Evolutionary conservation across 768 basidiomycete species (phyloP).

Genomic region (Gymnopilus junonius): DNA sequence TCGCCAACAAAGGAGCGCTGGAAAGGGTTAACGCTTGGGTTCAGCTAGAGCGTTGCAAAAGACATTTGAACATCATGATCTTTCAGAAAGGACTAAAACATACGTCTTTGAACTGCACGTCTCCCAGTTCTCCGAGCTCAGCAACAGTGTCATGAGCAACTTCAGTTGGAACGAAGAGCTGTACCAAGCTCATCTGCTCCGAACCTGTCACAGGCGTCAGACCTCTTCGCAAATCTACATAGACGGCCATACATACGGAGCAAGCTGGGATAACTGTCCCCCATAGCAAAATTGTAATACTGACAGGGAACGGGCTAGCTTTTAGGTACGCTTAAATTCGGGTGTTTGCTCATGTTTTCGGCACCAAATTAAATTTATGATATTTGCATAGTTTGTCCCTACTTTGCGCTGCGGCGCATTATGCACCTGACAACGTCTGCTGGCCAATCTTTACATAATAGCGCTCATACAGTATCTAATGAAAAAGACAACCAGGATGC

Average conservation of each 20-base stretch:
- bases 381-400: no score
- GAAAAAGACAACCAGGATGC: no score
- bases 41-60: constrained; percentile 64
- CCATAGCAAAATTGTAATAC: constrained; percentile 50
- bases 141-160: constrained; percentile 96
- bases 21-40: constrained; percentile 94
- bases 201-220: constrained; percentile 61
- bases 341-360: constrained; percentile 4
- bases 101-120: constrained; percentile 98
- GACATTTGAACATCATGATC: not conserved
- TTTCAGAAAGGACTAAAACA: constrained; percentile 28
- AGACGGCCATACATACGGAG: constrained; percentile 61
- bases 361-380: not conserved
- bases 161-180: constrained; percentile 96
- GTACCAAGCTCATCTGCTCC: constrained; percentile 97
- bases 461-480: no score
- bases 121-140: constrained; percentile 92
- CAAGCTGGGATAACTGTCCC: constrained; percentile 81
- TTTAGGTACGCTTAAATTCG: not conserved
- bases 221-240: not conserved
- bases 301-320: not conserved
- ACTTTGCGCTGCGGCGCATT: no score
- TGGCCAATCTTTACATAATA: no score
- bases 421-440: no score
- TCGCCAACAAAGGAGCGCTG: constrained; percentile 98